These are phyloP conservation scores for Glaciozyma antarctica DNA, from an alignment of 768 basidiomycete genomes.

Conservation along the genomic window DNA sequence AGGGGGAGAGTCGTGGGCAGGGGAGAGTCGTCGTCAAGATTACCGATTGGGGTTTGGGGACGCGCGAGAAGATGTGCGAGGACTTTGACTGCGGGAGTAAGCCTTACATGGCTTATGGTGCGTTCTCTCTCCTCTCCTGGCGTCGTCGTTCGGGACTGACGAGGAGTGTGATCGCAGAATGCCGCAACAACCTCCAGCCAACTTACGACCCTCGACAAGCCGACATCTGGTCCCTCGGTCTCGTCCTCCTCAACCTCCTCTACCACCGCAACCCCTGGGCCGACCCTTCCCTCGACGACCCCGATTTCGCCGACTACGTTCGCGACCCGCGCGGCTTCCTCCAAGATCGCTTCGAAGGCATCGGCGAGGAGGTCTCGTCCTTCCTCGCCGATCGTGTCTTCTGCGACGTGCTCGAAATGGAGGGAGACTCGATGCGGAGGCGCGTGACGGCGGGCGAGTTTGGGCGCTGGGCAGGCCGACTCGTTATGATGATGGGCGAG, in stretches of 20 bases:
- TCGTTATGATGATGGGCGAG: constrained; percentile 41
- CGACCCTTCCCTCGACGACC: constrained; percentile 73
- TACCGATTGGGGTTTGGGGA: constrained; percentile 91
- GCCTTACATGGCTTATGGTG: constrained; percentile 96
- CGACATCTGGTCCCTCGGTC: constrained; percentile 97
- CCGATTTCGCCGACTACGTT: constrained; percentile 72
- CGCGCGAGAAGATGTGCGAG: constrained; percentile 72
- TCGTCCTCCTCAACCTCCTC: constrained; percentile 98
- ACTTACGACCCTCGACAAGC: constrained; percentile 89
- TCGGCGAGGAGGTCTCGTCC: constrained; percentile 60
- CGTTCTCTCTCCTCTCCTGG: constrained; percentile 35
- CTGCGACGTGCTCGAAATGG: constrained; percentile 49
- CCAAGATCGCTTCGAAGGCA: constrained; percentile 70
- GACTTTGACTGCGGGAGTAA: constrained; percentile 99
- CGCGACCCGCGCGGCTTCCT: constrained; percentile 75
- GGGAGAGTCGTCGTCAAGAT: constrained; percentile 85
- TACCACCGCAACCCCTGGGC: constrained; percentile 99
- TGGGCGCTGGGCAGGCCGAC: constrained; percentile 69
- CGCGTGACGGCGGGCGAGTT: constrained; percentile 75
- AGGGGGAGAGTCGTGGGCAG: constrained; percentile 11
- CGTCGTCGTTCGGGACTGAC: neutral
- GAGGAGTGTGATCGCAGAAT: constrained; percentile 51
- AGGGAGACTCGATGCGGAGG: constrained; percentile 29
- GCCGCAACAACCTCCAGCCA: constrained; percentile 92
- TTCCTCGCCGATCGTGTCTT: constrained; percentile 79